Base-by-base conservation (phyloP, 2,329 filamentous ascomycete species). In the Dichotomopilus funicola region DNA sequence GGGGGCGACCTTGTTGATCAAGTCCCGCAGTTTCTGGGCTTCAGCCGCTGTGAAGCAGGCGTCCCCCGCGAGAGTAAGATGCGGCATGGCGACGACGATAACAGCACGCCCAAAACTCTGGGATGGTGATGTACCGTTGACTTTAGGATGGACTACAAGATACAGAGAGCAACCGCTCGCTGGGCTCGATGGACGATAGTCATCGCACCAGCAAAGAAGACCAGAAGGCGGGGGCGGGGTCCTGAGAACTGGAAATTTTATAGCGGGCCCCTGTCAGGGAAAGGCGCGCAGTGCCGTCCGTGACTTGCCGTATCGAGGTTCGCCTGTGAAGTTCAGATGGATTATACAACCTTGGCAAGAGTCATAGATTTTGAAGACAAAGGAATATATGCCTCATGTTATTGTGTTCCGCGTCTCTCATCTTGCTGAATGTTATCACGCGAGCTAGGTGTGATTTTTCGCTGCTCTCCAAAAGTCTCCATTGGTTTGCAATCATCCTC, bases 11-110 rank as follows among this genome's bases (percentile, higher is more conserved):
- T 64, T 63, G 60, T 72, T 74, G 63, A 78, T 72, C 58, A 68
- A 71, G 51, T 73, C 70, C 57, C 68, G 67, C 46, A 78, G 67
- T 67, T 76, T 76, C 62, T 72, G 67, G 53, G 74, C 70, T 66
- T 76, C 73, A 53, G 72, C 71, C 50, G 68, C 63, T 57, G 73
- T 74, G 70, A 79, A 82, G 69, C 81, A 82, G 37, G 78, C 67
- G 52, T 68, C 68, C 54, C 71, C 70, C 19, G 67, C 59, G 43
- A 73, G 64, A 38, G 64, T 64, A 41, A 65, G 51, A 51, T 59
- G 59, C 46, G 62, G 58, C 65, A 67, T 67, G 45, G 49, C 58
- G 59, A 58, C 13, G 35, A 49, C 35, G 53, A 51, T 48, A 49
- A 48, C 54, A 48, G 53, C 51, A 41, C 33, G 38, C 12, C 43